These are phyloP conservation scores for Trichoderma simmonsii DNA, from an alignment of 2,329 filamentous ascomycete species.

Conservation along the genomic window DNA sequence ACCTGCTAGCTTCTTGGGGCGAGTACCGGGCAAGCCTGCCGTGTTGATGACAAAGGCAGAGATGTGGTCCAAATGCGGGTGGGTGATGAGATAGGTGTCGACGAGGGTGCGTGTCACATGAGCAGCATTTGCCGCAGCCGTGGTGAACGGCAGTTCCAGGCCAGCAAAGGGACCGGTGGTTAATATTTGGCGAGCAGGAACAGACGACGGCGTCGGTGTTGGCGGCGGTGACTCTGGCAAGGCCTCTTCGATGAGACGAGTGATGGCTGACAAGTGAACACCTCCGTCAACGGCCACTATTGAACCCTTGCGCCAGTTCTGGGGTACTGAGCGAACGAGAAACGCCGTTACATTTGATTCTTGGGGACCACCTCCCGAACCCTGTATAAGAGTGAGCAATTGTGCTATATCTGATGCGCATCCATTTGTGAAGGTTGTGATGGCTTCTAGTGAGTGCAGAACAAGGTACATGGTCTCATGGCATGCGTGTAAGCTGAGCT, in stretches of 20 bases:
- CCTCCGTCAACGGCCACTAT: slow-evolving; percentile 92
- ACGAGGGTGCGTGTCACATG: slow-evolving; percentile 77
- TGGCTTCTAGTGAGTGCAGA: not conserved
- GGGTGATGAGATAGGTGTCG: slow-evolving; percentile 87
- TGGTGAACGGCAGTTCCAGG: slow-evolving; percentile 64
- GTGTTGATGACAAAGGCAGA: slow-evolving; percentile 92
- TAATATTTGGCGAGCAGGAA: slow-evolving; percentile 49
- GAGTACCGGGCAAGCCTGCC: slow-evolving; percentile 73
- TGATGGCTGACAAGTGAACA: slow-evolving; percentile 81
- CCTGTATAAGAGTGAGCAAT: slow-evolving; percentile 51
- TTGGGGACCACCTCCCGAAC: slow-evolving; percentile 81
- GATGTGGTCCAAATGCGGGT: slow-evolving; percentile 95
- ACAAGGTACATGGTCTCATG: not conserved
- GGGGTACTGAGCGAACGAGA: slow-evolving; percentile 75
- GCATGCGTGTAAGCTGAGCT: slow-evolving; percentile 2
- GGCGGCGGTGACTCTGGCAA: slow-evolving; percentile 36
- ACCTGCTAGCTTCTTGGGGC: slow-evolving; percentile 82
- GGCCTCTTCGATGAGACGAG: slow-evolving; percentile 67
- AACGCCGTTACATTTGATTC: slow-evolving; percentile 90
- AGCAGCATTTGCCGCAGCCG: slow-evolving; percentile 72
- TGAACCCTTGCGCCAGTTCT: slow-evolving; percentile 78
- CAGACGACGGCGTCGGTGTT: slow-evolving; percentile 18
- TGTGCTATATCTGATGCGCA: not conserved
- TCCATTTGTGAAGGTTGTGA: not conserved
- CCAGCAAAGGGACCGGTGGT: slow-evolving; percentile 75